Evolutionary conservation across 768 basidiomycete genomes (phyloP), one percentile per base, ranked within the genome.

Genomic region (Trametes cubensis): DNA sequence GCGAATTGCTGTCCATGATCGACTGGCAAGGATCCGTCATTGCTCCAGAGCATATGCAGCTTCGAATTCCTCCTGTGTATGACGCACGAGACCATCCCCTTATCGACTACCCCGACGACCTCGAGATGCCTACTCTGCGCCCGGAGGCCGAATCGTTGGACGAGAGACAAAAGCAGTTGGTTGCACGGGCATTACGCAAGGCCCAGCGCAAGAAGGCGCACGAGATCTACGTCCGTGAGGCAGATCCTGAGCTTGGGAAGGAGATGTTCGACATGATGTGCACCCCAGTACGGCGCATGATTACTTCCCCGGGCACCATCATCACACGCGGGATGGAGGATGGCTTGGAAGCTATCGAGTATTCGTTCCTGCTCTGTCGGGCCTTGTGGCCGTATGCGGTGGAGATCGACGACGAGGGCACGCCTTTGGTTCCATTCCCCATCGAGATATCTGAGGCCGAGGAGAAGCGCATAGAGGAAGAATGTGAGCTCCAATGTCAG

Each of bases 21-120:
- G 68, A 67, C 49, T 69, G 68, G 68, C 66, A 67, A 54, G 34
- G 53, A 8, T 51, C 59, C 18, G 6, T 26, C 40, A 51, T 62
- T 26, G 46, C 46, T 4, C 40, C 53, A 0, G 21, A 25, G 5
- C 21, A 42, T 18, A 14, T 44, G 26, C 58, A 60, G n/a, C 39
- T 60, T n/a, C 8, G 23, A 18, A 20, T 34, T 11, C 58, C 58
- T 6, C 23, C 58, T 20, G 58, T 26, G 4, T 60, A 52, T 41
- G 21, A 30, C n/a, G 38, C 39, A 10, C 39, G 25, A 17, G 58
- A 59, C 6, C 58, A 59, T 21, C 25, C 58, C 7, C 39, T 45
- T 15, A 20, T 52, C 30, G 10, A 51, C 6, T 20, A 14, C 8
- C 11, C 39, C 18, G 34, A 52, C 23, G 52, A 34, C 34, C 11